Percentiles rank a stretch among this genome's conserved stretches.
Evolutionary conservation across 2,329 filamentous ascomycete species (phyloP).

Genomic region (Dryadomyces sulphureus): DNA sequence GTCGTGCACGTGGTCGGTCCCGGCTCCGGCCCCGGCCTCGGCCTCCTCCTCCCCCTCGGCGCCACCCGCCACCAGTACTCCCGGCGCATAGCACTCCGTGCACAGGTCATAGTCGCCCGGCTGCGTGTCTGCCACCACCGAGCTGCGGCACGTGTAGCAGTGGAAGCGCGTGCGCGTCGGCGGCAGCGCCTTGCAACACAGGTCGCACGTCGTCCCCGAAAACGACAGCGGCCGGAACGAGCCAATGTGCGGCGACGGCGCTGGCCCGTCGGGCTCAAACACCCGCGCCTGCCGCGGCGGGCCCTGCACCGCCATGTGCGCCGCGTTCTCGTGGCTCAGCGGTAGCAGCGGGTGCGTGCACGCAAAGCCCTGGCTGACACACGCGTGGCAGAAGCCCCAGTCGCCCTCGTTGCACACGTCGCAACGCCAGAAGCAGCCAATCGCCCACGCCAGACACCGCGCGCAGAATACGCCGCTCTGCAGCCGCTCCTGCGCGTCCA

Average conservation of each 20-base stretch:
- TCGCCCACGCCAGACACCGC: constrained; percentile 56
- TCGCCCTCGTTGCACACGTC: constrained; percentile 77
- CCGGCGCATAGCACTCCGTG: constrained; percentile 53
- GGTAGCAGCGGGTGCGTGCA: constrained; percentile 75
- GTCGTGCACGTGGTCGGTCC: background rate
- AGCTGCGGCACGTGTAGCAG: constrained; percentile 57
- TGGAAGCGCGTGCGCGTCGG: constrained; percentile 60
- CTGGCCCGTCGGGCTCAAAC: constrained; percentile 28
- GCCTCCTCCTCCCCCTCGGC: background rate
- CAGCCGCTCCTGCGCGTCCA: constrained; percentile 49
- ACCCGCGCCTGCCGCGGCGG: constrained; percentile 30
- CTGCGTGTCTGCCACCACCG: constrained; percentile 25
- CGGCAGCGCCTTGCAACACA: constrained; percentile 60
- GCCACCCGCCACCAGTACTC: constrained; percentile 40
- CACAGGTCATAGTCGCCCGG: constrained; percentile 82
- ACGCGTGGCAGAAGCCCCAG: constrained; percentile 86
- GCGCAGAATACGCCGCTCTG: constrained; percentile 78
- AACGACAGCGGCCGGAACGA: constrained; percentile 57
- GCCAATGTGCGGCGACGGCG: constrained; percentile 24
- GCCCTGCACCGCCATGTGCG: background rate
- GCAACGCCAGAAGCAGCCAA: constrained; percentile 84
- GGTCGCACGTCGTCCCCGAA: constrained; percentile 55
- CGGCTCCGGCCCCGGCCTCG: constrained; percentile 33
- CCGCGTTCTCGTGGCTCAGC: constrained; percentile 48
- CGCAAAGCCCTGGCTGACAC: constrained; percentile 66